Base-by-base conservation (phyloP, 2,329 filamentous ascomycete species). In the Talaromyces rugulosus region DNA sequence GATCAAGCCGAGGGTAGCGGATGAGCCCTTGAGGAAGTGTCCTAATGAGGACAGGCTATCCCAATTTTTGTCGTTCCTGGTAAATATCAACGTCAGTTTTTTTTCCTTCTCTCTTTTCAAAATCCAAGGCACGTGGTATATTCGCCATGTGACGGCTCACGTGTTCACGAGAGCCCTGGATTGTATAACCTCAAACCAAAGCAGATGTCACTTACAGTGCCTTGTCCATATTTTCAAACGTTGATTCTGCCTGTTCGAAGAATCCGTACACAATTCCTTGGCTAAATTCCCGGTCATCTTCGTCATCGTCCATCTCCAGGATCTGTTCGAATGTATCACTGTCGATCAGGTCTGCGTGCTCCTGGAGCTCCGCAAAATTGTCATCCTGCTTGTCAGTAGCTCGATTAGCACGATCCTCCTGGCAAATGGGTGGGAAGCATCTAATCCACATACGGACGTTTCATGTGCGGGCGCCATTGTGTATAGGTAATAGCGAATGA, bases 1-100 rank as follows among this genome's bases (percentile, higher is more conserved):
- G 70, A 85, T 89, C 60, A 98, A 85, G 53, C 95, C 95, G 59
- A 99, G 85, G 4, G 95, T 97, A 44, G 95, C 94, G 8, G 94
- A 97, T 6, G 94, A 98, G 63, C 95, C 95, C 80, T 99, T 99
- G 68, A 99, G 84, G 80, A 96, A 99, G 79, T 99, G 95, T 50
- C 95, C 95, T 34, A 96, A 87, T 59, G 85, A 83, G 36, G 92
- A 96, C 42, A 98, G 86, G 67, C 87, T 81, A n/a, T 80, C 76
- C 62, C 98, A 86, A 63, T 96, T 82, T 71, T 85, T 30, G 8
- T 83, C 2, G 83, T 75, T 67, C 86, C 76, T 66, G 92, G 96
- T 59, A 58, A 58, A 31, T 27, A 50, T 11, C 16, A 31, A 31
- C 4, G 33, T 47, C 16, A 51, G 36, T 34, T 57, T 34, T 33